phyloP scores from a whole-genome alignment of 768 basidiomycete genomes.

The Phanerodontia chrysosporium region DNA sequence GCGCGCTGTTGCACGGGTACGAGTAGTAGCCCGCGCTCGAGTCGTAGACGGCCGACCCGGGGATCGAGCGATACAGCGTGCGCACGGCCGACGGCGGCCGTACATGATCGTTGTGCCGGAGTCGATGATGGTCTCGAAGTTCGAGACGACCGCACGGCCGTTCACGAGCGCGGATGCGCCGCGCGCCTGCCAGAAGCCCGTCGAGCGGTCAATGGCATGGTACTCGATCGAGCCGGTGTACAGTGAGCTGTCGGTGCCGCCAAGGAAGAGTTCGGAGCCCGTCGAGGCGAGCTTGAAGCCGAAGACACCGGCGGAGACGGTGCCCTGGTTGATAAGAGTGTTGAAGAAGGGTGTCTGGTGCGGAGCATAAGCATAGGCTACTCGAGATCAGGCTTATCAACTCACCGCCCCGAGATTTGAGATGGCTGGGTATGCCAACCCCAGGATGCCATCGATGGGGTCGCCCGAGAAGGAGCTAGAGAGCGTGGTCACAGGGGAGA shows the following conservation, averaged over 20 bases:
- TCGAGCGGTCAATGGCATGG: slow-evolving; percentile 16
- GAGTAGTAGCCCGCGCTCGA: slow-evolving; percentile 23
- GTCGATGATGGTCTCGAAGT: slow-evolving; percentile 28
- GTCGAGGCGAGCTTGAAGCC: slow-evolving; percentile 36
- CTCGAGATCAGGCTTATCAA: background rate
- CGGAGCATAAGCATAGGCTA: no score
- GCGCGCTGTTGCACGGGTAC: slow-evolving; percentile 23
- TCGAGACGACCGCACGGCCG: background rate
- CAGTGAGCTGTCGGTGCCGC: slow-evolving; percentile 36
- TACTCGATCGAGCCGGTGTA: slow-evolving; percentile 35
- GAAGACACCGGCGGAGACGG: slow-evolving; percentile 25
- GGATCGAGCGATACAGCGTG: slow-evolving; percentile 3
- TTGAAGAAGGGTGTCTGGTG: slow-evolving; percentile 26
- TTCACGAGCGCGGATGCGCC: slow-evolving; percentile 13
- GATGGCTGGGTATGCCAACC: slow-evolving; percentile 28
- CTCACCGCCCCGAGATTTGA: slow-evolving; percentile 17
- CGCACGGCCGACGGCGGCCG: background rate
- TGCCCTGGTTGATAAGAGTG: slow-evolving; percentile 22
- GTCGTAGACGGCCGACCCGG: slow-evolving; percentile 22
- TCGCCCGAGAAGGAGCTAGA: slow-evolving; percentile 16
- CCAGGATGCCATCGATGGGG: slow-evolving; percentile 26
- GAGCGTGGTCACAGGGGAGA: slow-evolving; percentile 24
- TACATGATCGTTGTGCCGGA: slow-evolving; percentile 15
- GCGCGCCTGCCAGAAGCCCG: slow-evolving; percentile 25
- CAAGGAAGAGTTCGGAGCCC: slow-evolving; percentile 35